Conservation (phyloP, 2,329 filamentous ascomycete genomes). For the Sporothrix luriei region DNA sequence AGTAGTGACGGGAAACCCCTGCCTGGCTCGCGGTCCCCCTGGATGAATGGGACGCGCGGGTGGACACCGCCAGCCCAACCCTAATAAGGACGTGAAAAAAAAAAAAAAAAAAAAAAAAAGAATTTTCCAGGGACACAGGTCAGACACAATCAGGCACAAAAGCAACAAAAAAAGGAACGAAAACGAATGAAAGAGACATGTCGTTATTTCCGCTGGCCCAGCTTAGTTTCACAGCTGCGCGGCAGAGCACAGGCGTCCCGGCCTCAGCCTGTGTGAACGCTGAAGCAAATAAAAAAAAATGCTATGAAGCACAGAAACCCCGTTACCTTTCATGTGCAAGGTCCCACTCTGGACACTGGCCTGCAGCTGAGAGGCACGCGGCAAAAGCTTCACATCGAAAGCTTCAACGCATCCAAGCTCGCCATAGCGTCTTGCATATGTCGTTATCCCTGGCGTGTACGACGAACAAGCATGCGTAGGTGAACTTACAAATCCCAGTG, state of each 20-base stretch:
- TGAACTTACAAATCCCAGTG: too few species aligned
- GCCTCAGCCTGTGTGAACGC: background rate
- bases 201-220: background rate
- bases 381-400: background rate
- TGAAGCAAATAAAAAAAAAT: background rate
- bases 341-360: background rate
- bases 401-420: background rate
- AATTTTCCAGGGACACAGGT: background rate
- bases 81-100: background rate
- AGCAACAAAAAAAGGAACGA: background rate
- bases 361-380: background rate
- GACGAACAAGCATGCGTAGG: background rate
- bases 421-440: background rate
- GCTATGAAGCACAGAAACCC: background rate
- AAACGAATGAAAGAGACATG: background rate
- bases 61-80: conserved; percentile 31
- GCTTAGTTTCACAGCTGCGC: background rate
- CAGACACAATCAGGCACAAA: background rate
- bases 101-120: background rate
- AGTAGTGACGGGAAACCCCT: background rate
- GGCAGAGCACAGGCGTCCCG: conserved; percentile 13
- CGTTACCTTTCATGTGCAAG: conserved; percentile 16
- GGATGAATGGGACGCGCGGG: conserved; percentile 25
- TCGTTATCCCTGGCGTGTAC: background rate
- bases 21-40: conserved; percentile 34